These are phyloP conservation scores for Metschnikowia vanudenii DNA, from an alignment of 805 yeast genomes.

Conservation along the genomic window DNA sequence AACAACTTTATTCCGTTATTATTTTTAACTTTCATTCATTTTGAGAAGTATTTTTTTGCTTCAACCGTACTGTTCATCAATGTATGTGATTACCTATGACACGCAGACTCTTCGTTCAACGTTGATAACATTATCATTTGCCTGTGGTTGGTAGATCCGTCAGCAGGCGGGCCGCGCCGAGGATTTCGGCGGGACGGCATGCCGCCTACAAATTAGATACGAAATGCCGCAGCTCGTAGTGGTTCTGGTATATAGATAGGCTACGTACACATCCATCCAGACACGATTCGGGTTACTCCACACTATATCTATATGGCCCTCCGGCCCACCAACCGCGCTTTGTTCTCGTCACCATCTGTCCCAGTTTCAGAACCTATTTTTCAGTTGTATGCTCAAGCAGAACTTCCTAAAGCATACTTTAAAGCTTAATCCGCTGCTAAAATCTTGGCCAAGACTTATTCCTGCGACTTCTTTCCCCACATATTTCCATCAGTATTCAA, in stretches of 20 bases:
- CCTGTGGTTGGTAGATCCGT: slow-evolving; percentile 4
- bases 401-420: neutral
- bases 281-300: slow-evolving; percentile 5
- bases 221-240: slow-evolving; percentile 5
- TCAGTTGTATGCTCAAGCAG: slow-evolving; percentile 4
- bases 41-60: too few species aligned
- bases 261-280: neutral
- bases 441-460: neutral
- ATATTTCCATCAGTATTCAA: neutral
- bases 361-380: neutral
- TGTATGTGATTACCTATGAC: too few species aligned
- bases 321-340: neutral
- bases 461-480: neutral
- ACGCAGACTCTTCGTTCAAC: neutral
- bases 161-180: slow-evolving; percentile 6
- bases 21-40: too few species aligned
- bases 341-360: neutral
- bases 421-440: neutral
- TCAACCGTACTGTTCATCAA: too few species aligned
- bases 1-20: too few species aligned
- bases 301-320: slow-evolving; percentile 4
- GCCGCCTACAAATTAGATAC: neutral
- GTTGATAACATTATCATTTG: neutral
- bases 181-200: slow-evolving; percentile 4
- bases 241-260: neutral